phyloP scores from a whole-genome alignment of 1,284 basidiomycete genomes.

The Xerocomus minutiporus region DNA sequence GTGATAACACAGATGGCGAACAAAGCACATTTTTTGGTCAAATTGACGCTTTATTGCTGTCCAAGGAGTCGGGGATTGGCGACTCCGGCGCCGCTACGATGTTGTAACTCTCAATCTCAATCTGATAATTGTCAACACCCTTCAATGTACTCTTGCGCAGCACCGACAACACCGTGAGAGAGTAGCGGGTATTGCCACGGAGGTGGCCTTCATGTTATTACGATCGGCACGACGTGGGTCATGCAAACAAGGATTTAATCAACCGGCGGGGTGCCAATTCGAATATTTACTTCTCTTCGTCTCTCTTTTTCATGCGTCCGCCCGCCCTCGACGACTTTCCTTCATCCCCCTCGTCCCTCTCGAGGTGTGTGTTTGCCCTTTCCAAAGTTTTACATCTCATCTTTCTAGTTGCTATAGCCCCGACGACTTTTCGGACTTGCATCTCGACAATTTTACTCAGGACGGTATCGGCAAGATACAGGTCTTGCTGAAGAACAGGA shows the following conservation, averaged over 20 bases:
- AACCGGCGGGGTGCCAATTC: slow-evolving; percentile 2
- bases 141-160: too few relatives aligned
- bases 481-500: slow-evolving; percentile 13
- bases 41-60: too few relatives aligned
- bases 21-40: too few relatives aligned
- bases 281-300: slow-evolving; percentile 9
- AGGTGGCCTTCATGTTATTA: not conserved
- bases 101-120: too few relatives aligned
- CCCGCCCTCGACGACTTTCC: not conserved
- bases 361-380: slow-evolving; percentile 20
- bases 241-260: slow-evolving; percentile 1
- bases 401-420: not conserved
- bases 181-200: too few relatives aligned
- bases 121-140: too few relatives aligned
- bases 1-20: too few relatives aligned
- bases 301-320: slow-evolving; percentile 5
- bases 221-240: not conserved
- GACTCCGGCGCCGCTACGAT: too few relatives aligned
- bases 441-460: not conserved
- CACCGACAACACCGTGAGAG: too few relatives aligned
- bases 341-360: slow-evolving; percentile 21
- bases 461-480: slow-evolving; percentile 15
- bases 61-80: too few relatives aligned
- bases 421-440: not conserved
- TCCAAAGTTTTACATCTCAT: not conserved